These are phyloP conservation scores for Talaromyces amestolkiae DNA, from an alignment of 2,329 filamentous ascomycete genomes.

Conservation along the genomic window DNA sequence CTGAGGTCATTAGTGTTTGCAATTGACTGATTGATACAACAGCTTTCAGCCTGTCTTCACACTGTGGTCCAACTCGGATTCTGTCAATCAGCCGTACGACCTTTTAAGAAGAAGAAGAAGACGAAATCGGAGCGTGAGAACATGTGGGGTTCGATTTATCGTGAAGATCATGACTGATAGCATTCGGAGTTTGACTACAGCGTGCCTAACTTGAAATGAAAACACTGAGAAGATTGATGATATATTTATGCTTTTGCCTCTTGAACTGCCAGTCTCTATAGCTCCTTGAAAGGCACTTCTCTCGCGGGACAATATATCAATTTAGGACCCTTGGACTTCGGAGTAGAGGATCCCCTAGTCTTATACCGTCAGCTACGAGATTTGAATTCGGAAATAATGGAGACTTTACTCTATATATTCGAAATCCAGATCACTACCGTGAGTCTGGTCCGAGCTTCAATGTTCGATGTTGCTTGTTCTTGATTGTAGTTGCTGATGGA, in stretches of 20 bases:
- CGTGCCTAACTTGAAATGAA: background rate
- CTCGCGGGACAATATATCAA: background rate
- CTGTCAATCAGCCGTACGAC: background rate
- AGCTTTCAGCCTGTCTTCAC: background rate
- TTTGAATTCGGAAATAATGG: background rate
- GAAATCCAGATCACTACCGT: background rate
- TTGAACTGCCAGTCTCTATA: background rate
- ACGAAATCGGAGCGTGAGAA: conserved; percentile 4
- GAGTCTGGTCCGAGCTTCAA: too few relatives aligned
- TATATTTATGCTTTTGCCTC: background rate
- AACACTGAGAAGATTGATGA: background rate
- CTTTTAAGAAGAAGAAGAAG: background rate
- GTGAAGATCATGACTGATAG: background rate
- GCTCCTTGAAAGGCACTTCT: background rate
- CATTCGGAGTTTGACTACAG: background rate
- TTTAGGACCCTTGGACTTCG: background rate
- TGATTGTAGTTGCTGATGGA: too few relatives aligned
- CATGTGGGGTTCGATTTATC: conserved; percentile 5
- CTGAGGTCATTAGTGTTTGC: background rate
- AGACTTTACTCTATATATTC: too few relatives aligned
- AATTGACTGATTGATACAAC: background rate
- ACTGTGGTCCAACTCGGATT: background rate
- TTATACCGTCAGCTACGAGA: background rate
- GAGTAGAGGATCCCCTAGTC: too few relatives aligned
- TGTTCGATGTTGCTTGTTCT: too few relatives aligned